Percentiles rank a stretch among this genome's conserved stretches.
Evolutionary conservation across 257 asterid genomes (phyloP).

Genomic region (Dorcoceras hygrometricum): DNA sequence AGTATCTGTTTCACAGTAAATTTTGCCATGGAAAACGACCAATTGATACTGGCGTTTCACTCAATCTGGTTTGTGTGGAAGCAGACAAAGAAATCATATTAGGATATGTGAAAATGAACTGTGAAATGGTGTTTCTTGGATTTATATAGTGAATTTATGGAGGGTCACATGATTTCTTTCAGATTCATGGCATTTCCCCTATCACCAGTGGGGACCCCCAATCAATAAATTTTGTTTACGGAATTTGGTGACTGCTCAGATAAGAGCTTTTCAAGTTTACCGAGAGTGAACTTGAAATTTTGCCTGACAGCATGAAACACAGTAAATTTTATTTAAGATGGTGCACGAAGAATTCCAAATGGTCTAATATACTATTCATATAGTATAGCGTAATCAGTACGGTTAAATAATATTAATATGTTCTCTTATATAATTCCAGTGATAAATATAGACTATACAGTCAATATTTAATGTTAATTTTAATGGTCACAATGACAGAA

Average conservation of each 20-base stretch:
- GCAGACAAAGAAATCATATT: neutral
- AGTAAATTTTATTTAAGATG: too few relatives aligned
- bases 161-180: neutral
- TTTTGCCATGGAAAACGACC: neutral
- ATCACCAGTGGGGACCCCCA: neutral
- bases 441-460: too few relatives aligned
- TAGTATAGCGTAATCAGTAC: too few relatives aligned
- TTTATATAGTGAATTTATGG: neutral
- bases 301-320: neutral
- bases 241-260: neutral
- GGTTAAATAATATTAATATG: too few relatives aligned
- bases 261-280: neutral
- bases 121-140: neutral
- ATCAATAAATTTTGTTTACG: neutral
- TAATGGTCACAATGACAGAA: neutral
- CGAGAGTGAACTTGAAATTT: neutral
- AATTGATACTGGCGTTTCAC: neutral
- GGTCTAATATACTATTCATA: too few relatives aligned
- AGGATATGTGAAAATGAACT: neutral
- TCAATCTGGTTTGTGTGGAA: neutral
- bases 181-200: neutral
- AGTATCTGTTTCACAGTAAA: neutral
- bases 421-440: too few relatives aligned
- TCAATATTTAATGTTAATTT: neutral
- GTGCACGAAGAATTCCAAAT: too few relatives aligned